Percentiles rank a stretch among this genome's conserved stretches.
phyloP scores from a whole-genome alignment of 2,329 filamentous ascomycete species.

The Plenodomus tracheiphilus region DNA sequence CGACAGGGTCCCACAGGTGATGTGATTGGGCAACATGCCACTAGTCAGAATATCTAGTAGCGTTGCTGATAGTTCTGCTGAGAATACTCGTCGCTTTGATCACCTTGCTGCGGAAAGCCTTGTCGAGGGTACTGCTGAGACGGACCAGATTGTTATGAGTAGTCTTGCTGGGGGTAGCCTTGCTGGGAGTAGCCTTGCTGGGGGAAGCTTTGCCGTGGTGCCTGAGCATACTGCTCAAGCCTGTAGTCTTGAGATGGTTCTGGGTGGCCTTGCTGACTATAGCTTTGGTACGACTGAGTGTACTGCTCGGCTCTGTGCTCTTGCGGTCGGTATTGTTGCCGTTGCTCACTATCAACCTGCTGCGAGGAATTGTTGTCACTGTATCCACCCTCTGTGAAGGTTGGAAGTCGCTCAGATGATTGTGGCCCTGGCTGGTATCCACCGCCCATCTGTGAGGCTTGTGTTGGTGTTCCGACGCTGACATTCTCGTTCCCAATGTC shows the following conservation, averaged over 20 bases:
- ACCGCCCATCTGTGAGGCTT: constrained; percentile 15
- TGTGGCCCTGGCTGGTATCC: constrained; percentile 5
- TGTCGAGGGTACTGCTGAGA: too few relatives aligned
- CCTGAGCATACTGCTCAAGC: constrained; percentile 3
- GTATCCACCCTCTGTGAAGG: constrained; percentile 1
- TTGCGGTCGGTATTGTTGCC: not conserved
- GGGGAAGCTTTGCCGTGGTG: constrained; percentile 3
- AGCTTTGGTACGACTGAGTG: constrained; percentile 4
- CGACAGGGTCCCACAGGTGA: too few relatives aligned
- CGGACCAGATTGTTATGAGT: too few relatives aligned
- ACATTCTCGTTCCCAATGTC: constrained; percentile 38
- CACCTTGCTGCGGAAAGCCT: too few relatives aligned
- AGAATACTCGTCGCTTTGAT: constrained; percentile 10
- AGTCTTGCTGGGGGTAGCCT: constrained; percentile 7
- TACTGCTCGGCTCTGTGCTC: constrained; percentile 7
- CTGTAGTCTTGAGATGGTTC: constrained; percentile 2
- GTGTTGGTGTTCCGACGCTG: constrained; percentile 27
- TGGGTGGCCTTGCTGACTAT: constrained; percentile 4
- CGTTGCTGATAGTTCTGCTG: constrained; percentile 12
- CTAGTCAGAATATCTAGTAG: too few relatives aligned
- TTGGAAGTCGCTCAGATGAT: constrained; percentile 8
- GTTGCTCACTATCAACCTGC: not conserved
- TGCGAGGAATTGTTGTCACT: constrained; percentile 4
- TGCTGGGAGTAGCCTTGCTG: constrained; percentile 2
- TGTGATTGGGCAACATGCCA: too few relatives aligned